phyloP scores from a whole-genome alignment of 495 filamentous ascomycete species.

The Aspergillus mulundensis region DNA sequence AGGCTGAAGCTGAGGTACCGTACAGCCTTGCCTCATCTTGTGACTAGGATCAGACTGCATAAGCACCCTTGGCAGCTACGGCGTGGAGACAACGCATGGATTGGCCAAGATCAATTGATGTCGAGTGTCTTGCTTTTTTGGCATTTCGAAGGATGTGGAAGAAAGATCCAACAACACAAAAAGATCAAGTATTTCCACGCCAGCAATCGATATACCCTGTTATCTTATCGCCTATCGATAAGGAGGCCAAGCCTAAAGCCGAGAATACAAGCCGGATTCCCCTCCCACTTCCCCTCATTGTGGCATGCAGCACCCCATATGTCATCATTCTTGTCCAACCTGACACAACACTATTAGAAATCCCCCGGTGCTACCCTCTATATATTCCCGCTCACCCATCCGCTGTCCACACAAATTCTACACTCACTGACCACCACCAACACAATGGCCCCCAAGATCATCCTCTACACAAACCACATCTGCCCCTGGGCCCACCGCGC shows the following conservation, averaged over 20 bases:
- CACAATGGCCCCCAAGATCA: constrained; percentile 47
- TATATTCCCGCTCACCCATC: background rate
- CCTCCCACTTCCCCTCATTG: background rate
- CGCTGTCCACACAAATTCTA: background rate
- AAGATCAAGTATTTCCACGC: no score
- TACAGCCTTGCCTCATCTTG: background rate
- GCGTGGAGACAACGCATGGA: no score
- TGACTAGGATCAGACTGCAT: background rate
- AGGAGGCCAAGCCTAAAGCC: background rate
- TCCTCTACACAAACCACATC: constrained; percentile 68
- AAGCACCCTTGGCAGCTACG: no score
- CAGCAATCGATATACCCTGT: no score
- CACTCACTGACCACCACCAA: constrained; percentile 2
- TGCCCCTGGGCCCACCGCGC: constrained; percentile 85
- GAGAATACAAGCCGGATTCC: background rate
- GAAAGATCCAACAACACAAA: no score
- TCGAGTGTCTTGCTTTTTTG: no score
- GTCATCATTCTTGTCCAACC: background rate
- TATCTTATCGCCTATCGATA: background rate
- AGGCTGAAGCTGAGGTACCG: no score
- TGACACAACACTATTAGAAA: constrained; percentile 1
- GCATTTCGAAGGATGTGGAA: no score
- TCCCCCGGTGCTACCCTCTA: background rate
- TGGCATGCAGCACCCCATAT: background rate
- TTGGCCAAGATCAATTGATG: no score